phyloP scores from a whole-genome alignment of 306 rosid genomes.

The Prunus mira region DNA sequence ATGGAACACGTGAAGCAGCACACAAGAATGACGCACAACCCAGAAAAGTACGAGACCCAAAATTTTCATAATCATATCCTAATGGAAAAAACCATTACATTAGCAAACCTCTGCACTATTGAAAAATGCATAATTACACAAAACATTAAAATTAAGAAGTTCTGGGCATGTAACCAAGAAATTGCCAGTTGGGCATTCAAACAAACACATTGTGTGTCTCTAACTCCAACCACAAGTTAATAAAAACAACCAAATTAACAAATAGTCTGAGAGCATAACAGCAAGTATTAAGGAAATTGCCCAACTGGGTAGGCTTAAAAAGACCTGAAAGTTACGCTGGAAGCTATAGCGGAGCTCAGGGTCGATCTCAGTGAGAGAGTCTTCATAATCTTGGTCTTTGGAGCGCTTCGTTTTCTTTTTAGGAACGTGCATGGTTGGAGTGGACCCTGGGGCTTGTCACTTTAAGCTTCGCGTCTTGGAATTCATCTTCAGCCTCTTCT shows the following conservation, averaged over 20 bases:
- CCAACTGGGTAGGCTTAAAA: not conserved
- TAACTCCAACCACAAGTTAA: not conserved
- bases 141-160: not conserved
- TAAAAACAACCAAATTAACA: not conserved
- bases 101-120: not conserved
- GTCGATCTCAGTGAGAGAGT: constrained; percentile 64
- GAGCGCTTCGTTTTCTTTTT: constrained; percentile 46
- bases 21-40: not conserved
- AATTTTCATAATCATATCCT: not conserved
- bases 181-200: not conserved
- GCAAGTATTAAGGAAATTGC: not conserved
- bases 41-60: not conserved
- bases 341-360: constrained; percentile 95
- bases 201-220: not conserved
- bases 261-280: not conserved
- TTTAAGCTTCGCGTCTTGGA: constrained; percentile 66
- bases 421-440: constrained; percentile 82
- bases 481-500: constrained; percentile 43
- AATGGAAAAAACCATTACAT: not conserved
- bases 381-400: constrained; percentile 35
- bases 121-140: not conserved
- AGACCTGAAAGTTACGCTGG: constrained; percentile 89
- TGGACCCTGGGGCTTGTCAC: constrained; percentile 60
- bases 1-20: not conserved
- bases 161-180: not conserved